Conservation (phyloP, 2,329 filamentous ascomycete genomes). For the Talaromyces islandicus region DNA sequence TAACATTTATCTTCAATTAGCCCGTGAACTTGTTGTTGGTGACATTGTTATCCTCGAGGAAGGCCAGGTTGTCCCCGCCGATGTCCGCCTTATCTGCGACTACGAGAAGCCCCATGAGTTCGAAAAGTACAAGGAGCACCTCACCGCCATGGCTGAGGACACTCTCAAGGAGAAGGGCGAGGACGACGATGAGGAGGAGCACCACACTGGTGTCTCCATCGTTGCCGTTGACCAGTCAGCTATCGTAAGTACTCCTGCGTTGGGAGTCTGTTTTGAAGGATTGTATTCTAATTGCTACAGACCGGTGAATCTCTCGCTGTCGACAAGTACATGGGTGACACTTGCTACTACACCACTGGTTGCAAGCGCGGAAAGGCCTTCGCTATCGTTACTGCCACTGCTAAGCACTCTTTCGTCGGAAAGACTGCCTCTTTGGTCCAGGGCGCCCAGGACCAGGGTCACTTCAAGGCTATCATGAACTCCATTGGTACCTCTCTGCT, state of each 20-base stretch:
- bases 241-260: constrained; percentile 35
- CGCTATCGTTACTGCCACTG: constrained; percentile 57
- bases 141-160: constrained; percentile 51
- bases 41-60: constrained; percentile 66
- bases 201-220: constrained; percentile 55
- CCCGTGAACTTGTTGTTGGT: constrained; percentile 63
- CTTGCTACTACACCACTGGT: constrained; percentile 67
- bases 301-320: constrained; percentile 67
- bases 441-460: constrained; percentile 65
- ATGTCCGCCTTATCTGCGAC: constrained; percentile 62
- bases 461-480: constrained; percentile 75
- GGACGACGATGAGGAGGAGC: constrained; percentile 51
- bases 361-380: constrained; percentile 71
- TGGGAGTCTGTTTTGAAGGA: background rate
- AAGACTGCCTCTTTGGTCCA: constrained; percentile 64
- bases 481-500: constrained; percentile 64
- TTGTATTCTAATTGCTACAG: background rate
- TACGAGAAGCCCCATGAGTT: constrained; percentile 60
- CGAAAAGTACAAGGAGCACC: constrained; percentile 55
- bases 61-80: constrained; percentile 60
- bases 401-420: constrained; percentile 65
- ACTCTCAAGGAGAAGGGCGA: constrained; percentile 47
- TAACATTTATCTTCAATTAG: background rate
- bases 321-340: constrained; percentile 56
- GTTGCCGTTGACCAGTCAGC: constrained; percentile 67